A percentile compares a stretch with the other conserved stretches of the same genome.
Conservation (phyloP, 805 yeast genomes). For the Saccharomycopsis javanensis region DNA sequence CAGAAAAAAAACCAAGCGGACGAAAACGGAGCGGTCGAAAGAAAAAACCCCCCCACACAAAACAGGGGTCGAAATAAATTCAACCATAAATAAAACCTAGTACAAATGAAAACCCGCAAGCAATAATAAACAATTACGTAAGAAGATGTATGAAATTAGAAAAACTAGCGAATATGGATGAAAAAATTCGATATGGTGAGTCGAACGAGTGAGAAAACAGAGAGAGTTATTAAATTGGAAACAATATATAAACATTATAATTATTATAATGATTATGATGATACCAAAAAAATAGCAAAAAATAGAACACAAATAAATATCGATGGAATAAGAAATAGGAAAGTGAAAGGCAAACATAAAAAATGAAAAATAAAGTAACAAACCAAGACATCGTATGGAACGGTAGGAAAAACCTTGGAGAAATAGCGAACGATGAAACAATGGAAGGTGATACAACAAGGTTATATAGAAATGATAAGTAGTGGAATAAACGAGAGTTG, state of each 20-base stretch:
- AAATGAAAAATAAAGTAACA: neutral
- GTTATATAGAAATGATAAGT: neutral
- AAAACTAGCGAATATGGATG: neutral
- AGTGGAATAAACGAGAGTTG: neutral
- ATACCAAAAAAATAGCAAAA: neutral
- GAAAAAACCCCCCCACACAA: neutral
- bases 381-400: neutral
- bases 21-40: neutral
- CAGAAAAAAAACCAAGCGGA: neutral
- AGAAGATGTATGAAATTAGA: neutral
- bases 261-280: neutral
- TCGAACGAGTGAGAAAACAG: neutral
- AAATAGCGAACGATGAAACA: neutral
- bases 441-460: neutral
- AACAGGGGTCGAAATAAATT: neutral
- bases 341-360: neutral
- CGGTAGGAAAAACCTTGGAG: neutral
- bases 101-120: neutral
- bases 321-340: neutral
- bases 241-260: neutral
- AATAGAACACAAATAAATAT: neutral
- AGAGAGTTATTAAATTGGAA: neutral
- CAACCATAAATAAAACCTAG: neutral
- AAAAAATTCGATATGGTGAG: neutral
- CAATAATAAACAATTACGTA: neutral